phyloP scores from a whole-genome alignment of 352 stramenopile genomes.

The Elongisporangium prolatum region DNA sequence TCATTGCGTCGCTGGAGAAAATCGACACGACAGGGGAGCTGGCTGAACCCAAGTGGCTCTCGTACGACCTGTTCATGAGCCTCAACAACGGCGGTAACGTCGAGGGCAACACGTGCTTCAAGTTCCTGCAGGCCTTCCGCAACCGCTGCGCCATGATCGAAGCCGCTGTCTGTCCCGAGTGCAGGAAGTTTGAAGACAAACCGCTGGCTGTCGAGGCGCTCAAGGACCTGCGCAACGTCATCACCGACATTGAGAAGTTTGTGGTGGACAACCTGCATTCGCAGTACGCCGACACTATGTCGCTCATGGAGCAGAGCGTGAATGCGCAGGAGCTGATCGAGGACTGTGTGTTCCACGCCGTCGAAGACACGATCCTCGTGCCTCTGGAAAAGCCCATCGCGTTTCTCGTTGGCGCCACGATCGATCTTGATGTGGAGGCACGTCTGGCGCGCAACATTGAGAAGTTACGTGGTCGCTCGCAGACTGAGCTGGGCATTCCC shows the following conservation, averaged over 20 bases:
- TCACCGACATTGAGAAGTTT: slow-evolving; percentile 78
- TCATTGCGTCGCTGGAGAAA: slow-evolving; percentile 68
- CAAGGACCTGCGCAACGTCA: slow-evolving; percentile 54
- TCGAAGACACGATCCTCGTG: slow-evolving; percentile 78
- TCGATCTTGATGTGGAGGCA: slow-evolving; percentile 51
- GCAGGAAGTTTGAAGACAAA: slow-evolving; percentile 47
- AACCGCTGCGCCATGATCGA: slow-evolving; percentile 67
- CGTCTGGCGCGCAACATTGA: slow-evolving; percentile 60
- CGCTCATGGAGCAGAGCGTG: slow-evolving; percentile 52
- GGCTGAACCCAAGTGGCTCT: slow-evolving; percentile 70
- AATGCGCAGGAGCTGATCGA: slow-evolving; percentile 49
- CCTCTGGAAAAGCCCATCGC: slow-evolving; percentile 69
- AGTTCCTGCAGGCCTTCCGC: slow-evolving; percentile 68
- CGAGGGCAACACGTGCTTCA: slow-evolving; percentile 74
- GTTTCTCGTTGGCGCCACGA: slow-evolving; percentile 61
- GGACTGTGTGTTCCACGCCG: slow-evolving; percentile 62
- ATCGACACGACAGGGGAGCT: slow-evolving; percentile 66
- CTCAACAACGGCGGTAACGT: slow-evolving; percentile 61
- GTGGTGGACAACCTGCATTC: slow-evolving; percentile 56
- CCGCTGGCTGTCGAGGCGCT: slow-evolving; percentile 49
- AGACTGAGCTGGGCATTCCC: slow-evolving; percentile 73
- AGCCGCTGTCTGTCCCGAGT: slow-evolving; percentile 46
- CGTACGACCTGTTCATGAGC: slow-evolving; percentile 67
- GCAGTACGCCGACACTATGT: slow-evolving; percentile 64
- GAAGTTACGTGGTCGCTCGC: slow-evolving; percentile 49